Percentiles rank a stretch among this genome's conserved stretches.
Conservation (phyloP, 108 stramenopile species). For the Asterionellopsis glacialis region DNA sequence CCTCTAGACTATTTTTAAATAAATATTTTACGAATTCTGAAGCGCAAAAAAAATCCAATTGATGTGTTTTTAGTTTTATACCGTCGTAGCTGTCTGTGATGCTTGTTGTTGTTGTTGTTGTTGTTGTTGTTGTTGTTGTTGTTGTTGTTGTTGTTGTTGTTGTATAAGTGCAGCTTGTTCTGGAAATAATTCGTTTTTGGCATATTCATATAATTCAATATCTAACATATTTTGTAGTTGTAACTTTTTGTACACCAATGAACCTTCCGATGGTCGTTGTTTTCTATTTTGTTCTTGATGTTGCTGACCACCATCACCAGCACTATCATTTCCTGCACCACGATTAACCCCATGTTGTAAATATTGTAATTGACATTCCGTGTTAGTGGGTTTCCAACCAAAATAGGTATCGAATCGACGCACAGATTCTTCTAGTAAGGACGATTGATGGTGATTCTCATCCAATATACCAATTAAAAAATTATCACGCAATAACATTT, state of each 20-base stretch:
- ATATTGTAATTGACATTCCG: neutral
- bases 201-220: conserved; percentile 5
- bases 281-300: neutral
- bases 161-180: conserved; percentile 8
- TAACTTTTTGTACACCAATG: neutral
- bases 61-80: no score
- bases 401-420: conserved; percentile 8
- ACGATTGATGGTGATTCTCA: no score
- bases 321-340: no score
- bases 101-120: no score
- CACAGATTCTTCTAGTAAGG: conserved; percentile 1
- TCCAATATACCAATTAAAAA: conserved; percentile 14
- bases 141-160: neutral
- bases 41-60: no score
- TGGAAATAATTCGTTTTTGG: neutral
- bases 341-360: conserved; percentile 5
- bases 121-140: no score
- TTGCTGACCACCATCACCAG: no score
- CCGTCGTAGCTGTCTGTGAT: no score
- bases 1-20: no score
- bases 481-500: neutral
- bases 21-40: no score
- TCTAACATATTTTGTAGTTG: neutral
- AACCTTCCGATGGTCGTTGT: neutral
- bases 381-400: neutral